phyloP scores from a whole-genome alignment of 129 eudicot genomes.

The Flaveria trinervia region DNA sequence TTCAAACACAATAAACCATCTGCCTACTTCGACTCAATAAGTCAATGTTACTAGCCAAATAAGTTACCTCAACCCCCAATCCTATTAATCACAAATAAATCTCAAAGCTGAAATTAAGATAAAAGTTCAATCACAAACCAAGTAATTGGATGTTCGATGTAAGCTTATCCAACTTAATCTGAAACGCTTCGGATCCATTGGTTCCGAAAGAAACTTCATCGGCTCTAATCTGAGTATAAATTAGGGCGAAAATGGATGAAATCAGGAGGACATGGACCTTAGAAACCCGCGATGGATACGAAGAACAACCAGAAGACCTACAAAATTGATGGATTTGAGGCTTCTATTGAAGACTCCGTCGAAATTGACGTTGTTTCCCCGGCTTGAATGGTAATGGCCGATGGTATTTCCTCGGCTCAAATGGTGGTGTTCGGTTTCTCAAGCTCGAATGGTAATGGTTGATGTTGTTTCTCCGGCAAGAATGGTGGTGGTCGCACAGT shows the following conservation, averaged over 20 bases:
- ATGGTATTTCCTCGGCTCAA: too few species aligned
- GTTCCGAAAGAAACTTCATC: constrained; percentile 26
- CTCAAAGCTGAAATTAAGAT: background rate
- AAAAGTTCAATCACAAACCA: constrained; percentile 43
- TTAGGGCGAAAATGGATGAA: too few species aligned
- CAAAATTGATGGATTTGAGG: too few species aligned
- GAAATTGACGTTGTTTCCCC: too few species aligned
- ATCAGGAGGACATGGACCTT: too few species aligned
- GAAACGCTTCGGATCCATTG: constrained; percentile 39
- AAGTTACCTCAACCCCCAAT: background rate
- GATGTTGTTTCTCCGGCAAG: too few species aligned
- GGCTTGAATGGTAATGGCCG: too few species aligned
- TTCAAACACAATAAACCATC: background rate
- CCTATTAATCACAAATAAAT: background rate
- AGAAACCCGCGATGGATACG: too few species aligned
- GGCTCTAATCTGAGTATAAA: too few species aligned
- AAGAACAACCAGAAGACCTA: too few species aligned
- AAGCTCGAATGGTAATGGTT: constrained; percentile 20
- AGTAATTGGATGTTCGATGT: constrained; percentile 67
- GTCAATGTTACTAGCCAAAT: background rate
- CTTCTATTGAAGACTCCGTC: too few species aligned
- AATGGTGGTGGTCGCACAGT: too few species aligned
- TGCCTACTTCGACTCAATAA: background rate
- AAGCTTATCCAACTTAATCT: constrained; percentile 55
- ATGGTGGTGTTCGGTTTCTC: constrained; percentile 18